Base-by-base conservation (phyloP, 1,139 yeast species). In the Geotrichum macrosporum region DNA sequence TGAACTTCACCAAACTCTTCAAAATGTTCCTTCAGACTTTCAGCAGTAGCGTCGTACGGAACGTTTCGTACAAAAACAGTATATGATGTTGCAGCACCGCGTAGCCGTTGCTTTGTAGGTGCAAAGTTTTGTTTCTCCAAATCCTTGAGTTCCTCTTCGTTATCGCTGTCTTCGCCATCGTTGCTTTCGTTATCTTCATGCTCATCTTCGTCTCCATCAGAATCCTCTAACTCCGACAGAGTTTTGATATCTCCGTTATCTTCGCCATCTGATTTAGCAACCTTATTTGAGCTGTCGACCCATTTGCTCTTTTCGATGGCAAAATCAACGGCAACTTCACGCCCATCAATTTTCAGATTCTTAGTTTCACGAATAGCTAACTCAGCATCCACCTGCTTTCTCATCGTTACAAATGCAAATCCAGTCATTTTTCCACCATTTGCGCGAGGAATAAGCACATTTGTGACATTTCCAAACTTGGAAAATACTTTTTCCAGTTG, bases 331-430 rank as follows among this genome's bases (percentile, higher is more conserved):
- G 95, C 94, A 45, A 92, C 96, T 57, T 80, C 84, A 66, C 98
- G 78, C 2, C 92, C 97, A 59, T 82, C 88, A 50, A 94, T 84
- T 66, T 86, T 81, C 58, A 89, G 69, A 4, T 85, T 95, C 41
- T 66, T 66, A 24, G 81, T 73, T 35, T 76, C 88, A 57, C 84
- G 84, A 31, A 89, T 80, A 1, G 96, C 98, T 50, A 71, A 74
- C 59, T 79, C 81, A 41, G 98, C 97, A 54, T 84, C 81, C 26
- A 78, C 70, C 52, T 80, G 74, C 62, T 83, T 86, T 62, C 80
- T 80, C 95, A 94, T 85, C 1, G 94, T 83, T 18, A 92, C 89
- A 66, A 92, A 94, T 0, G 89, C 99, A 74, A 92, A 92, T 9
- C 98, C 98, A 54, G 84, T 73, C 94, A 92, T 84, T 64, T 77